Evolutionary conservation across 2,329 filamentous ascomycete genomes (phyloP), one percentile per base, ranked within the genome.

Genomic region (Sarocladium kiliense): DNA sequence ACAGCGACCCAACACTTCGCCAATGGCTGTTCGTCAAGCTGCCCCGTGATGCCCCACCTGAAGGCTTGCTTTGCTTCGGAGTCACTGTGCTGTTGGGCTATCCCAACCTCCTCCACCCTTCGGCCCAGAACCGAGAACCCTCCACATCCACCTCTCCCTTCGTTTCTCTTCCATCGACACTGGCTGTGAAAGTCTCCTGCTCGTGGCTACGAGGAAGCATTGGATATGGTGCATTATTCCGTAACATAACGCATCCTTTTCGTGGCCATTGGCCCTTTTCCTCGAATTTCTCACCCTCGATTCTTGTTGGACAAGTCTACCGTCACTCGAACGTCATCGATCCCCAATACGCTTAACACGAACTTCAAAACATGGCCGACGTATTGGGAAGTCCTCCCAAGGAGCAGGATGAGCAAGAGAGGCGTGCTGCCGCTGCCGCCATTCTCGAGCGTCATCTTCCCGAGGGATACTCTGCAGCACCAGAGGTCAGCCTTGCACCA

Each of bases 381-480:
- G 60, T 62, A 18, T 14, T 51, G n/a, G 56, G 56, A 51, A 62
- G 60, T 16, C 59, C 63, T 11, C 60, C 64, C 19, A 63, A 60
- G 26, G 67, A 64, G 58, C 59, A 60, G 21, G 60, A 62, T 18
- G 55, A 66, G 30, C 64, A 64, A 34, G 64, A 60, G 56, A 61
- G 58, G 45, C 65, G 67, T 39, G 66, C 69, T 45, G 69, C 68
- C 36, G 66, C 69, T 45, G 69, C 68, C 36, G 68, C 69, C 18
- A 71, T 73, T 25, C 65, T 73, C 53, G 65, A 71, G 18, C 66
- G 66, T 30, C 70, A 70, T 54, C 63, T 73, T 1, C 71, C 71
- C 12, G 71, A 72, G 53, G 71, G 71, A 34, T 73, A 70, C 59
- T 72, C 71, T 21, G 71, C 71, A 32, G 70, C 68, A 7, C 66